These are phyloP conservation scores for Karstenula rhodostoma DNA, from an alignment of 2,329 filamentous ascomycete species.

Conservation along the genomic window DNA sequence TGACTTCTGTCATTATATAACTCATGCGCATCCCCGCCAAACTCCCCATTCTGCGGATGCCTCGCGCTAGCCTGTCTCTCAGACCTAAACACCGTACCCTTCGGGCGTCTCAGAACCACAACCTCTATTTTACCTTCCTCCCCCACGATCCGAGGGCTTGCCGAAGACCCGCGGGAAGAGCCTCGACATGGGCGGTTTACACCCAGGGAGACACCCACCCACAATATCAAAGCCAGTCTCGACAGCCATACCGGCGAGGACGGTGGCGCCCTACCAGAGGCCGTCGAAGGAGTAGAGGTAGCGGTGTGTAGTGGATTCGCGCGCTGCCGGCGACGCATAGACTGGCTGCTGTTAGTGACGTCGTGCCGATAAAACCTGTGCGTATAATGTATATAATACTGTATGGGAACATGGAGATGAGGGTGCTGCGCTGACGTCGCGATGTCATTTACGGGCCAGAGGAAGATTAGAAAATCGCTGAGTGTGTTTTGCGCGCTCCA, in stretches of 20 bases:
- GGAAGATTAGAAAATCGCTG: conserved; percentile 44
- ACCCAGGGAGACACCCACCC: conserved; percentile 43
- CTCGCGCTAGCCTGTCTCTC: neutral
- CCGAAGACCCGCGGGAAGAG: conserved; percentile 39
- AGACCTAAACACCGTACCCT: neutral
- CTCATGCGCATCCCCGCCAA: neutral
- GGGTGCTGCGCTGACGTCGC: conserved; percentile 35
- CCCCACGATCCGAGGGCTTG: conserved; percentile 13
- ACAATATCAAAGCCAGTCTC: conserved; percentile 41
- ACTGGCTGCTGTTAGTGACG: conserved; percentile 39
- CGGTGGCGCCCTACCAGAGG: conserved; percentile 38
- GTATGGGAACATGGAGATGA: conserved; percentile 41
- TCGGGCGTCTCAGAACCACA: neutral
- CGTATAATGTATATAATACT: conserved; percentile 36
- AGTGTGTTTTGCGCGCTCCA: conserved; percentile 34
- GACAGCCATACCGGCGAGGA: conserved; percentile 37
- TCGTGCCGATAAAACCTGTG: too few species aligned
- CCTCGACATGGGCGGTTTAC: conserved; percentile 41
- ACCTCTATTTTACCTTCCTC: neutral
- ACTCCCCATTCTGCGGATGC: neutral
- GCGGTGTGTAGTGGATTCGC: conserved; percentile 39
- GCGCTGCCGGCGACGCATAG: conserved; percentile 42
- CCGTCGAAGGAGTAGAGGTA: conserved; percentile 38
- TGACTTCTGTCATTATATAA: neutral
- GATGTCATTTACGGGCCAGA: conserved; percentile 25